phyloP scores from a whole-genome alignment of 805 yeast genomes.

The Metschnikowia corniflorae region DNA sequence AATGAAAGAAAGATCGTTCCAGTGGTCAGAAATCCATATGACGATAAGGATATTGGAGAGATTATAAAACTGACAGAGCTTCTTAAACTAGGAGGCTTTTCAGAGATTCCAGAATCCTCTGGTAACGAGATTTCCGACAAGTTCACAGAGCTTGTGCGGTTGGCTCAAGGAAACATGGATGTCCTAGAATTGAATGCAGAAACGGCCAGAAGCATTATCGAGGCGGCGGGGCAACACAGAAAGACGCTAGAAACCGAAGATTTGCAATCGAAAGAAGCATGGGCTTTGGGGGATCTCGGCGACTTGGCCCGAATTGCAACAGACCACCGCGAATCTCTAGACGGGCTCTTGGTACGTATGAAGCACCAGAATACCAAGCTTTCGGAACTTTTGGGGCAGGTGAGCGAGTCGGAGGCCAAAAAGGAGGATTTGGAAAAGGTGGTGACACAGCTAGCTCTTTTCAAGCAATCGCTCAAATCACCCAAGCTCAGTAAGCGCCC shows the following conservation, averaged over 20 bases:
- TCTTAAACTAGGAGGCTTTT: slow-evolving; percentile 19
- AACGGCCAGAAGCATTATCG: slow-evolving; percentile 13
- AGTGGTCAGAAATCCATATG: slow-evolving; percentile 1
- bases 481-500: slow-evolving; percentile 22
- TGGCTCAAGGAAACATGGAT: slow-evolving; percentile 25
- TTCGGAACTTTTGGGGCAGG: slow-evolving; percentile 9
- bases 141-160: slow-evolving; percentile 22
- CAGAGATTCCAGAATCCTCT: slow-evolving; percentile 2
- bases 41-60: slow-evolving; percentile 7
- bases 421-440: slow-evolving; percentile 25
- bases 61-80: slow-evolving; percentile 4
- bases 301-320: slow-evolving; percentile 10
- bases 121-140: slow-evolving; percentile 14
- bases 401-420: slow-evolving; percentile 17
- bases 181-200: slow-evolving; percentile 22
- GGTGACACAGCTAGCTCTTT: slow-evolving; percentile 24
- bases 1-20: too few species aligned
- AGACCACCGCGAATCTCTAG: slow-evolving; percentile 1
- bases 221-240: slow-evolving; percentile 9
- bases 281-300: slow-evolving; percentile 17
- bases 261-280: slow-evolving; percentile 12
- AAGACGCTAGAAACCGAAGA: slow-evolving; percentile 3
- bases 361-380: slow-evolving; percentile 5
- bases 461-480: slow-evolving; percentile 13
- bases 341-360: slow-evolving; percentile 1